Evolutionary conservation across 371 early-diverging fungal species (phyloP).

Genomic region (Rhizopus sp.): DNA sequence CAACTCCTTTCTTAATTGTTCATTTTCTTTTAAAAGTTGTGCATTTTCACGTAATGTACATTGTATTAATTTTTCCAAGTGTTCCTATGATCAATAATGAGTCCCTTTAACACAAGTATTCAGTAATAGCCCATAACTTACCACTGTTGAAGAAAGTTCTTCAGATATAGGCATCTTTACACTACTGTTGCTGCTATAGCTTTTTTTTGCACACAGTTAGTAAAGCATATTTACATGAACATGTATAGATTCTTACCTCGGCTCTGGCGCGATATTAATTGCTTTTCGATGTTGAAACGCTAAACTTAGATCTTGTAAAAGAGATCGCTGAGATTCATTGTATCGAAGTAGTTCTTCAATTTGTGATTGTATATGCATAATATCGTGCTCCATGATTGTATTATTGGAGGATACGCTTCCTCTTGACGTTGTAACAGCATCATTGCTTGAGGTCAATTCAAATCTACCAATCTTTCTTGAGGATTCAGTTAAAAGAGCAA

Average conservation of each 20-base stretch:
- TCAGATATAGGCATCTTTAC: not conserved
- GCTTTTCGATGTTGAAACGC: slow-evolving; percentile 8
- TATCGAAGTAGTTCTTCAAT: slow-evolving; percentile 37
- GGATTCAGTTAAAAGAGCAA: slow-evolving; percentile 25
- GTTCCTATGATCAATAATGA: slow-evolving; percentile 18
- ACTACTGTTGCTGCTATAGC: not conserved
- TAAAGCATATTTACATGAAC: not conserved
- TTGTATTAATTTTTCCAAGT: slow-evolving; percentile 49
- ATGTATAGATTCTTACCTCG: not conserved
- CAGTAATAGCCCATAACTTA: slow-evolving; percentile 1
- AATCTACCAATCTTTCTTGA: slow-evolving; percentile 49
- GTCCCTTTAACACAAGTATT: not conserved
- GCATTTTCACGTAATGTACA: slow-evolving; percentile 51
- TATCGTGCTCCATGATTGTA: slow-evolving; percentile 1
- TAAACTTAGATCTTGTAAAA: slow-evolving; percentile 37
- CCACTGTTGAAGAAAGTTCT: not conserved
- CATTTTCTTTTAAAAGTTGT: slow-evolving; percentile 49
- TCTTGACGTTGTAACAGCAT: slow-evolving; percentile 10
- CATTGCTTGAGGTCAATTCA: slow-evolving; percentile 29
- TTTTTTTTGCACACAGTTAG: not conserved
- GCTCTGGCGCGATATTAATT: not conserved
- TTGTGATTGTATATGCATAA: slow-evolving; percentile 23
- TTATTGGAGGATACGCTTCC: slow-evolving; percentile 17
- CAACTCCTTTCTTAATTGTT: slow-evolving; percentile 22
- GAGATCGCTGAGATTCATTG: slow-evolving; percentile 34